Base-by-base conservation (phyloP, 345 rosid genomes). In the Abelmoschus esculentus region DNA sequence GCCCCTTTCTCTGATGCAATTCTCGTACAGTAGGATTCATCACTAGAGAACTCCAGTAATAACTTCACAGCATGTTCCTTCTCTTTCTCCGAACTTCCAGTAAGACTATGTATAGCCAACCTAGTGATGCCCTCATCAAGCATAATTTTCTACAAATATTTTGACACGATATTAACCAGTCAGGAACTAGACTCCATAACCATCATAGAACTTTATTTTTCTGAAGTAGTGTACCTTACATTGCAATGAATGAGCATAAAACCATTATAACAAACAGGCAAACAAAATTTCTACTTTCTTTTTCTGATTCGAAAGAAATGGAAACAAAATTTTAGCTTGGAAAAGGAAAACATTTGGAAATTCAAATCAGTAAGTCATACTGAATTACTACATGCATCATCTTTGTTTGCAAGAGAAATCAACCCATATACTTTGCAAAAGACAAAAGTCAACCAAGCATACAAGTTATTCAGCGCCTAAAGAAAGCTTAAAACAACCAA, bases 1-100 rank as follows among this genome's bases (percentile, higher is more conserved):
- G 86, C 86, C 13, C 83, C 79, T 64, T 83, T 83, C 74, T 80
- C 83, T 14, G 74, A 78, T 55, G 82, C 79, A 53, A 80, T 69
- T 70, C 72, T 61, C 42, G 49, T 62, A 62, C 83, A 83, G 55
- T 72, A 74, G 66, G 76, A 72, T 76, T 80, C 82, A 66, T 80
- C 79, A 44, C 64, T 65, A 29, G 73, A 74, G 74, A 80, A 80
- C 64, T 80, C 75, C 13, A 70, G 79, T 62, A 80, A 65, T 69
- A 83, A 69, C 76, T 80, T 83, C 69, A 80, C 77, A 22, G 81
- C 82, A 74, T 62, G 71, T 69, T 78, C 82, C 66, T 28, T 76
- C 71, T 78, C 84, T 67, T 76, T 76, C 75, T 80, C 84, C 6
- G 82, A 78, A 28, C 73, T 83, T 66, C 86, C 84, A 58, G 47